A percentile compares a stretch with the other conserved stretches of the same genome.
Evolutionary conservation across 495 filamentous ascomycete species (phyloP).

Genomic region (Pyronema domesticum): DNA sequence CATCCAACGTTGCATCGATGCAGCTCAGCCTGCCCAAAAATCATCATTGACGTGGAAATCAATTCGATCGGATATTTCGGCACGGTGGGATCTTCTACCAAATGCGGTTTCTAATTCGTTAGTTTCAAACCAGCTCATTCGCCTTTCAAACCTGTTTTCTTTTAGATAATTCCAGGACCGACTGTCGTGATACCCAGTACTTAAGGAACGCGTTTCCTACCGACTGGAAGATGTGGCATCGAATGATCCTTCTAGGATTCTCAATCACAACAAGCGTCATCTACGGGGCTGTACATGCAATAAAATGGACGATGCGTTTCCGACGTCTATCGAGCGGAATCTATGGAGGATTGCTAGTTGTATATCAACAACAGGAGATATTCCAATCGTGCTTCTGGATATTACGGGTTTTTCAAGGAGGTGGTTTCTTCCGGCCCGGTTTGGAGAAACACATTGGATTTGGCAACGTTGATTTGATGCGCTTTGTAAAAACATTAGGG

Average conservation of each 20-base stretch:
- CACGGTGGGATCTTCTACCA: background rate
- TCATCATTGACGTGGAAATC: background rate
- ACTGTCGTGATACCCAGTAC: no score
- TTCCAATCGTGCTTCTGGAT: background rate
- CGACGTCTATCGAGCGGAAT: background rate
- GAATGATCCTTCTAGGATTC: background rate
- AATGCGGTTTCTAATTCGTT: background rate
- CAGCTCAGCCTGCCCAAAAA: no score
- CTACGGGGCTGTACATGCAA: background rate
- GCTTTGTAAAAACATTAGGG: no score
- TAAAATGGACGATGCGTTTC: conserved; percentile 1
- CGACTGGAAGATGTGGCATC: background rate
- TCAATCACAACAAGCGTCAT: background rate
- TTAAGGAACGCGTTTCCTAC: background rate
- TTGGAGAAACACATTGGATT: no score
- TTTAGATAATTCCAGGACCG: no score
- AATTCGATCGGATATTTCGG: background rate
- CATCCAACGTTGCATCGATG: no score
- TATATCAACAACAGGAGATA: background rate
- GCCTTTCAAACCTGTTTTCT: background rate
- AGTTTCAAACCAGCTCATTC: background rate
- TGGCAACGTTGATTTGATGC: no score
- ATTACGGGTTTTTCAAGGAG: background rate
- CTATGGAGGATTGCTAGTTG: background rate
- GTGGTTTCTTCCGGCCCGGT: no score